Evolutionary conservation across 2,329 filamentous ascomycete genomes (phyloP).

Genomic region (Diaporthe sp.): DNA sequence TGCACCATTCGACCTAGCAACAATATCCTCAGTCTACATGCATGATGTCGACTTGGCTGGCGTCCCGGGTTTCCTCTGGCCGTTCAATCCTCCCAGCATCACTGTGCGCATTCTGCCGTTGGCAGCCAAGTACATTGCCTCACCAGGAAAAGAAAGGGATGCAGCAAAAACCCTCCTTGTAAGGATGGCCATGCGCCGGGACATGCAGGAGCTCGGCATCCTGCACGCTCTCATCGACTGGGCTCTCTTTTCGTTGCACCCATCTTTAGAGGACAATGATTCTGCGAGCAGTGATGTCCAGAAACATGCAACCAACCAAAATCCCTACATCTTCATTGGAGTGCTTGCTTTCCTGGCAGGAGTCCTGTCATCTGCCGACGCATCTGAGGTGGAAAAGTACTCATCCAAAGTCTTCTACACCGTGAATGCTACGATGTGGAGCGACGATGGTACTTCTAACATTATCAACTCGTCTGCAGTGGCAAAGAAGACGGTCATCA

Average conservation of each 20-base stretch:
- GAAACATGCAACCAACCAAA: conserved; percentile 50
- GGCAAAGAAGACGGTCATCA: conserved; percentile 85
- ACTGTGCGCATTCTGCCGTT: conserved; percentile 79
- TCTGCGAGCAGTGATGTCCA: conserved; percentile 38
- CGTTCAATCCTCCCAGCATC: conserved; percentile 75
- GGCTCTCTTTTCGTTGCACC: conserved; percentile 74
- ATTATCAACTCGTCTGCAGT: conserved; percentile 80
- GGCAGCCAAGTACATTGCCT: conserved; percentile 78
- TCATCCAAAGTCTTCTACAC: conserved; percentile 76
- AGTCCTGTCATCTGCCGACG: conserved; percentile 78
- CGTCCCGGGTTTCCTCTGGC: conserved; percentile 68
- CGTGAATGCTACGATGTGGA: conserved; percentile 63
- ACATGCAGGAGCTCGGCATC: conserved; percentile 87
- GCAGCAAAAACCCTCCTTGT: conserved; percentile 89
- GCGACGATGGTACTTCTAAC: conserved; percentile 62
- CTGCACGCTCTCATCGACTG: conserved; percentile 78
- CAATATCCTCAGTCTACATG: conserved; percentile 77
- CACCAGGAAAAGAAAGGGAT: conserved; percentile 88
- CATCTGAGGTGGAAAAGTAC: conserved; percentile 79
- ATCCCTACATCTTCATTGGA: conserved; percentile 84
- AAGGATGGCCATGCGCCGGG: conserved; percentile 83
- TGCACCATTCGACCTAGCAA: conserved; percentile 90
- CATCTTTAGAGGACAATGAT: conserved; percentile 49
- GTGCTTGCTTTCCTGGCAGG: conserved; percentile 84
- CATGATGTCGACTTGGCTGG: conserved; percentile 60